Conservation (phyloP, 805 yeast species). For the Wickerhamomyces chambardii region DNA sequence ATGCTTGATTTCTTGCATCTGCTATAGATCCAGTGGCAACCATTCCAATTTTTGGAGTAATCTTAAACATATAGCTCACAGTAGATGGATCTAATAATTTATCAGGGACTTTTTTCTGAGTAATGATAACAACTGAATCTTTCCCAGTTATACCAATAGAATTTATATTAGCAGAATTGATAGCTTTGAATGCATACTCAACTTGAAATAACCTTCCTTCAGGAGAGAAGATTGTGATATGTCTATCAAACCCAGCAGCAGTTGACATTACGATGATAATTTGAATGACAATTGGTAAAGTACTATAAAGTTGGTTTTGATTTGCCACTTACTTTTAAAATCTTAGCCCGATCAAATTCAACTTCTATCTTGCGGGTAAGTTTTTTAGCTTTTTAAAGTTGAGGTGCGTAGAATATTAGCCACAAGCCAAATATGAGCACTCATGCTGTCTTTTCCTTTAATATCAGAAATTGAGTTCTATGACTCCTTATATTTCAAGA, state of each 20-base stretch:
- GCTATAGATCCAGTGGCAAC: slow-evolving; percentile 95
- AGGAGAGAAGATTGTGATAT: slow-evolving; percentile 96
- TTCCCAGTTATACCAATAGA: slow-evolving; percentile 82
- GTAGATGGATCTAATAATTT: slow-evolving; percentile 83
- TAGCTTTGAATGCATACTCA: slow-evolving; percentile 96
- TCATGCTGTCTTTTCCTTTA: too few relatives aligned
- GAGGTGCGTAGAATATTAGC: too few relatives aligned
- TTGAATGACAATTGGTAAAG: too few relatives aligned
- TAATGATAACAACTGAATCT: slow-evolving; percentile 78
- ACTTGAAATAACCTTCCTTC: slow-evolving; percentile 97
- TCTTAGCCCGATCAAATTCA: too few relatives aligned
- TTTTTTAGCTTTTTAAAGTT: too few relatives aligned
- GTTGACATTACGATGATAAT: slow-evolving; percentile 34
- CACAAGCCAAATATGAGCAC: too few relatives aligned
- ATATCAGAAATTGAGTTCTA: too few relatives aligned
- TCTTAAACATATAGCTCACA: slow-evolving; percentile 77
- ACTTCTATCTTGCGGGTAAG: too few relatives aligned
- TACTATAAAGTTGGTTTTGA: background rate
- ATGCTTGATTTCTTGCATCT: slow-evolving; percentile 86
- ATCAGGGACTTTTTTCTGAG: slow-evolving; percentile 96
- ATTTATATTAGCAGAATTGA: slow-evolving; percentile 86
- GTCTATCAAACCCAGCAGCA: slow-evolving; percentile 96
- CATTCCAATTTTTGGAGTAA: slow-evolving; percentile 78
- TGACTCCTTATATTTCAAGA: too few relatives aligned
- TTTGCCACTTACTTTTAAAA: too few relatives aligned